Evolutionary conservation across 2,329 filamentous ascomycete genomes (phyloP), one percentile per base, ranked within the genome.

Genomic region (Colletotrichum costaricense): DNA sequence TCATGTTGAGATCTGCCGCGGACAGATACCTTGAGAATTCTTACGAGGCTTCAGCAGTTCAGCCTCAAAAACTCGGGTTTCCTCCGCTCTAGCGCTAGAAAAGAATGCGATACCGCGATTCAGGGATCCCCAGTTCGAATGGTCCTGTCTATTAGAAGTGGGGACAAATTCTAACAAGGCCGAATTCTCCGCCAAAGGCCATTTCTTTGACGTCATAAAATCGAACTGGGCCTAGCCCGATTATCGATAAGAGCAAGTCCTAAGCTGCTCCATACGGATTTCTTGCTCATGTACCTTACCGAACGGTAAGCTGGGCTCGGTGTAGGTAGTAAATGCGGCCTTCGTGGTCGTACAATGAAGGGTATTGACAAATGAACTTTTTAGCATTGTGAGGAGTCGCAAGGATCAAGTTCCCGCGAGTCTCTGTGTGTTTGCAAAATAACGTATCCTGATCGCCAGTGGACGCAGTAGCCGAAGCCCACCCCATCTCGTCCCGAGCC

Each of bases 151-250:
- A 19, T n/a, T 49, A 46, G 14, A 72, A 30, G 35, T 19, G 14
- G 54, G 28, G 57, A n/a, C 22, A 11, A 16, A 22, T n/a, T 30
- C 22, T 24, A n/a, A 54, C 46, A 35, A 22, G 57, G 35, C 57
- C 64, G 28, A 72, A 42, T 42, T 54, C 52, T 68, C 52, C 58
- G 49, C 58, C 67, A 42, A 16, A 5, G 55, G 9, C 30, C 24
- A 30, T 54, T 7, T 22, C 26, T 35, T 33, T 69, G 69, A 72
- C 66, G 69, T 72, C 66, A 72, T 69, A 8, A 19, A 8, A 7
- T 28, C 42, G 46, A 33, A 19, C 62, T 52, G 11, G 60, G 22
- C 28, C 28, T 33, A 63, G 22, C 8, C 46, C 19, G 2, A 6
- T 28, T 26, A 24, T 24, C 54, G 54, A 42, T 42, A 19, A 42